These are phyloP conservation scores for Aspergillus eucalypticola DNA, from an alignment of 2,329 filamentous ascomycete genomes.

Conservation along the genomic window DNA sequence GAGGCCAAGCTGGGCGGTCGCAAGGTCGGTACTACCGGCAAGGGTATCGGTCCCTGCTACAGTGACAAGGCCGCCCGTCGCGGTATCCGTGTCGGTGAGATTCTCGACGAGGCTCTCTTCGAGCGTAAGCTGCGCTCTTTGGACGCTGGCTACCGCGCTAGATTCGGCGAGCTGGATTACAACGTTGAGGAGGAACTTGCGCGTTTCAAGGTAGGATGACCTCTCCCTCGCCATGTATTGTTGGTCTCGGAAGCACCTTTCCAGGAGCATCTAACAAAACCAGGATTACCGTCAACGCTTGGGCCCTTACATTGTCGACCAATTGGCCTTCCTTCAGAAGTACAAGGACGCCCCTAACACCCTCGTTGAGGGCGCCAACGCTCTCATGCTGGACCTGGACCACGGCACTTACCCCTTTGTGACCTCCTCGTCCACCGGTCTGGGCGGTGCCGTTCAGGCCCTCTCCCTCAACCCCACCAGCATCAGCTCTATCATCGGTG, in stretches of 20 bases:
- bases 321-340: slow-evolving; percentile 55
- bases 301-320: slow-evolving; percentile 43
- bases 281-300: slow-evolving; percentile 42
- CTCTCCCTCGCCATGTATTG: neutral
- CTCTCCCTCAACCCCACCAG: slow-evolving; percentile 59
- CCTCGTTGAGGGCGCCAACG: slow-evolving; percentile 65
- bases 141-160: slow-evolving; percentile 55
- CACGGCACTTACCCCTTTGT: slow-evolving; percentile 56
- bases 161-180: slow-evolving; percentile 61
- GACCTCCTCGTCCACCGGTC: slow-evolving; percentile 50
- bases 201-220: slow-evolving; percentile 52
- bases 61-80: slow-evolving; percentile 62
- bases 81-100: slow-evolving; percentile 60
- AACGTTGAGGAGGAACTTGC: slow-evolving; percentile 61
- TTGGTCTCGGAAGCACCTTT: neutral
- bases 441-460: slow-evolving; percentile 57
- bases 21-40: slow-evolving; percentile 52
- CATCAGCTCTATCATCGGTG: slow-evolving; percentile 61
- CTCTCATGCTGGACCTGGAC: slow-evolving; percentile 61
- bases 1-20: slow-evolving; percentile 47
- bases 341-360: slow-evolving; percentile 58
- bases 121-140: slow-evolving; percentile 57
- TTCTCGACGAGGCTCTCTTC: slow-evolving; percentile 58
- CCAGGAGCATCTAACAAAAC: slow-evolving; percentile 4
- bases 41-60: slow-evolving; percentile 60